Evolutionary conservation across 2,329 filamentous ascomycete genomes (phyloP).

Genomic region (Calonectria pseudoturangicola): DNA sequence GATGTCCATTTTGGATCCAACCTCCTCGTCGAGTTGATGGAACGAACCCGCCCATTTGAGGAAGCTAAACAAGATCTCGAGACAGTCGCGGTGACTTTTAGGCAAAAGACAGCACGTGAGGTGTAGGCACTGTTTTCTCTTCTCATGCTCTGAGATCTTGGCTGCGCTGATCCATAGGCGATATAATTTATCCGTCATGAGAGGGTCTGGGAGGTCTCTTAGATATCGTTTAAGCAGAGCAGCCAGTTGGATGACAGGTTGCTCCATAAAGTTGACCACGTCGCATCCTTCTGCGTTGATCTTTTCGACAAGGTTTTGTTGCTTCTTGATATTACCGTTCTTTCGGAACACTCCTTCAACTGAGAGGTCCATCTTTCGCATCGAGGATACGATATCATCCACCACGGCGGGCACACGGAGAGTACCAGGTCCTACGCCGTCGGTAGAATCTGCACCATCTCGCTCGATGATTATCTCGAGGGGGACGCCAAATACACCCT

Average conservation of each 20-base stretch:
- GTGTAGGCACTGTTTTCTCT: constrained; percentile 89
- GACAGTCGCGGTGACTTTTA: constrained; percentile 92
- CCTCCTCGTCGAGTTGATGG: constrained; percentile 97
- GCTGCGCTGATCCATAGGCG: constrained; percentile 92
- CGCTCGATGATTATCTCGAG: constrained; percentile 92
- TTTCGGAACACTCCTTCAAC: constrained; percentile 99
- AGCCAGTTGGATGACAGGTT: constrained; percentile 94
- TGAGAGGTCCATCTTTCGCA: constrained; percentile 99
- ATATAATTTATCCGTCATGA: constrained; percentile 96
- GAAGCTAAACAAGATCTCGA: constrained; percentile 97
- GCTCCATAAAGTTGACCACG: constrained; percentile 88
- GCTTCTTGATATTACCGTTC: constrained; percentile 97
- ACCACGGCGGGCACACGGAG: constrained; percentile 94
- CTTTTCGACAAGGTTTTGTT: constrained; percentile 88
- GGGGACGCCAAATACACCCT: constrained; percentile 93
- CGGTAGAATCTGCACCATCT: constrained; percentile 97
- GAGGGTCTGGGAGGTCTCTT: constrained; percentile 92
- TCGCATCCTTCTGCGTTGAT: constrained; percentile 92
- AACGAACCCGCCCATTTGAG: constrained; percentile 98
- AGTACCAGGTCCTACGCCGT: constrained; percentile 94
- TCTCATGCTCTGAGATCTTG: constrained; percentile 88
- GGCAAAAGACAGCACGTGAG: constrained; percentile 94
- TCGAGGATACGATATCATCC: constrained; percentile 94
- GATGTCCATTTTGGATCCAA: constrained; percentile 98
- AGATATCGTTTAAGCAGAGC: constrained; percentile 97